A percentile compares a stretch with the other conserved stretches of the same genome.
These are phyloP conservation scores for Vicia faba DNA, from an alignment of 306 rosid genomes.

Conservation along the genomic window DNA sequence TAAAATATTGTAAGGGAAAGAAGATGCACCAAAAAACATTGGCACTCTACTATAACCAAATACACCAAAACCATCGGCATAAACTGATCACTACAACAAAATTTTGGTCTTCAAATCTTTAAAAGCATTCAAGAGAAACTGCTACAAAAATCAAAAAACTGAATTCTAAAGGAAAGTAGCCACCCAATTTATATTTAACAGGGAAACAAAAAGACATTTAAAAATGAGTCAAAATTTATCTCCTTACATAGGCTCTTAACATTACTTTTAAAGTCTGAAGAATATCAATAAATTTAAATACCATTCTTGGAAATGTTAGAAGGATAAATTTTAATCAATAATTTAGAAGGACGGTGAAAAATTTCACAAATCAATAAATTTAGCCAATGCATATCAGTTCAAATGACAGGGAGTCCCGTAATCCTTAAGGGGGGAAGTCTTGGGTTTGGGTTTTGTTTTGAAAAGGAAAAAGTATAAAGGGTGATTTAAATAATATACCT, in stretches of 20 bases:
- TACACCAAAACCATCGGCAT: constrained; percentile 6
- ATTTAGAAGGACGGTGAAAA: background rate
- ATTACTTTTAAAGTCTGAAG: no score
- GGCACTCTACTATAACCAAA: constrained; percentile 18
- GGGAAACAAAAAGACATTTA: constrained; percentile 15
- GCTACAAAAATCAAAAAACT: constrained; percentile 10
- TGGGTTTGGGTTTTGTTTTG: background rate
- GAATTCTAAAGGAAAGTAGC: background rate
- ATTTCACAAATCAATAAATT: constrained; percentile 3
- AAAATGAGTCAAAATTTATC: background rate
- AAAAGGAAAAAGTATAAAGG: constrained; percentile 25
- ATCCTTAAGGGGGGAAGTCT: background rate
- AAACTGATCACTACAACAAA: constrained; percentile 8
- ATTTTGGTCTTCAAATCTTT: constrained; percentile 10
- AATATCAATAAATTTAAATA: no score
- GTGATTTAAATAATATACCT: constrained; percentile 55
- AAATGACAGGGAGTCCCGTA: background rate
- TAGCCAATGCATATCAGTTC: background rate
- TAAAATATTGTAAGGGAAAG: constrained; percentile 1
- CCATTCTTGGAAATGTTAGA: constrained; percentile 24
- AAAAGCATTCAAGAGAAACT: constrained; percentile 4
- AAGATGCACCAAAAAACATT: background rate
- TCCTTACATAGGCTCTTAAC: constrained; percentile 10
- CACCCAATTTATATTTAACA: constrained; percentile 19
- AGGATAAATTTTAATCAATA: constrained; percentile 13